Base-by-base conservation (phyloP, 345 rosid species). In the Capsella bursapastoris region DNA sequence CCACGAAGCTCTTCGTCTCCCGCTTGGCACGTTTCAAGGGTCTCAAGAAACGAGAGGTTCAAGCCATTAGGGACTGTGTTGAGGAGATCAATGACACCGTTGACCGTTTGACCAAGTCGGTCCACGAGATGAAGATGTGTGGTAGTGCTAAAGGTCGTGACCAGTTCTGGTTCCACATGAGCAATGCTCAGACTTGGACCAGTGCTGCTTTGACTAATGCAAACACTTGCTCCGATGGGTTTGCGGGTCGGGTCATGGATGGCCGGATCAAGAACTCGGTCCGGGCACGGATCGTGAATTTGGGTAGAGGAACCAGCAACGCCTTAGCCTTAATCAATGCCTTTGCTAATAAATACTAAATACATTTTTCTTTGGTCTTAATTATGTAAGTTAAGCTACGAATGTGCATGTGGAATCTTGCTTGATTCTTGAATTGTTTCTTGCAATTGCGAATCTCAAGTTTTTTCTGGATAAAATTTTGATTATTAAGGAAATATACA, bases 201-300 rank as follows among this genome's bases (percentile, higher is more conserved):
- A 94, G 98, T 40, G 97, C 98, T 4, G 96, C 97, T 45, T 79
- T 91, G 65, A 94, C 98, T 8, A 93, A 94, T 58, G 98, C 89
- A 58, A 86, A 68, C 69, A 91, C 98, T 55, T 94, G 98, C 70
- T 61, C 80, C 35, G 98, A 94, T 76, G 97, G 95, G 44, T 90
- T 94, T 68, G 68, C 86, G 8, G 89, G 87, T 18, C 83, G 84
- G 83, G 84, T 72, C 11, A 45, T 88, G 83, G 70, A 87, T 49
- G 95, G 97, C 6, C 82, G 57, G 71, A 18, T 94, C 27, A 91
- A 90, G 88, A 64, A 55, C 48, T 85, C 88, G 2, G 79, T 94
- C 6, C 78, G 83, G 58, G 56, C 65, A 2, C 75, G 80, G 78
- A 74, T 94, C 16, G 73, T 84, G 4, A 78, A 82, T 59, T 87